Conservation (phyloP, 305 asterid genomes). For the Nicotiana rustica region DNA sequence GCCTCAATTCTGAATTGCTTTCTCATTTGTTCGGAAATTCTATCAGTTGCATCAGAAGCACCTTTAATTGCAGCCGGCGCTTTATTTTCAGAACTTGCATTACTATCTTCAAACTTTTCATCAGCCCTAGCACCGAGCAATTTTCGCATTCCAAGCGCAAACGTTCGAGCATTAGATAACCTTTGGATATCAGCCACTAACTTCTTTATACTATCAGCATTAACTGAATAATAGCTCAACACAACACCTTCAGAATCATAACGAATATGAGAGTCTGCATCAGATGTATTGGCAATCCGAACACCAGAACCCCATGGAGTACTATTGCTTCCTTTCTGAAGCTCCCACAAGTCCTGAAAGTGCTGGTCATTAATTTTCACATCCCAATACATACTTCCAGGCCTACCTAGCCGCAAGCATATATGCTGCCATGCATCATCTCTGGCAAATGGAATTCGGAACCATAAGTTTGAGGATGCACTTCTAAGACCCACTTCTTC, state of each 20-base stretch:
- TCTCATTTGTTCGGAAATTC: constrained; percentile 84
- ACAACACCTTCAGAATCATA: constrained; percentile 97
- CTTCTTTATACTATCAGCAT: constrained; percentile 90
- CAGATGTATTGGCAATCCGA: constrained; percentile 97
- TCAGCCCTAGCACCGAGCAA: constrained; percentile 87
- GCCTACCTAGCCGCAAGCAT: constrained; percentile 94
- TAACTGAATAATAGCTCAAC: constrained; percentile 88
- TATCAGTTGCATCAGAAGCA: constrained; percentile 64
- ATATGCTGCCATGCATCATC: constrained; percentile 85
- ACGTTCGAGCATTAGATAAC: constrained; percentile 90
- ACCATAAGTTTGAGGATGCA: constrained; percentile 95
- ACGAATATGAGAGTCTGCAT: constrained; percentile 93
- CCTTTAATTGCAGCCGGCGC: constrained; percentile 62
- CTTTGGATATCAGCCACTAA: constrained; percentile 92
- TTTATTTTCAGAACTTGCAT: constrained; percentile 62
- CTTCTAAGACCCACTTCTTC: constrained; percentile 96
- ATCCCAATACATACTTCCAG: constrained; percentile 99
- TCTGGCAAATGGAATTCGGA: constrained; percentile 91
- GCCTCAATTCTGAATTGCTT: constrained; percentile 95
- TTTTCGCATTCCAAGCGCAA: constrained; percentile 91
- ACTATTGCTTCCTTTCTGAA: constrained; percentile 82
- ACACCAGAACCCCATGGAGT: constrained; percentile 96
- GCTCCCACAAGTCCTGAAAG: constrained; percentile 94
- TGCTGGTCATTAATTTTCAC: constrained; percentile 91
- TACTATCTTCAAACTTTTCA: constrained; percentile 74